Base-by-base conservation (phyloP, 441 rosid species). In the Syzygium malaccense region DNA sequence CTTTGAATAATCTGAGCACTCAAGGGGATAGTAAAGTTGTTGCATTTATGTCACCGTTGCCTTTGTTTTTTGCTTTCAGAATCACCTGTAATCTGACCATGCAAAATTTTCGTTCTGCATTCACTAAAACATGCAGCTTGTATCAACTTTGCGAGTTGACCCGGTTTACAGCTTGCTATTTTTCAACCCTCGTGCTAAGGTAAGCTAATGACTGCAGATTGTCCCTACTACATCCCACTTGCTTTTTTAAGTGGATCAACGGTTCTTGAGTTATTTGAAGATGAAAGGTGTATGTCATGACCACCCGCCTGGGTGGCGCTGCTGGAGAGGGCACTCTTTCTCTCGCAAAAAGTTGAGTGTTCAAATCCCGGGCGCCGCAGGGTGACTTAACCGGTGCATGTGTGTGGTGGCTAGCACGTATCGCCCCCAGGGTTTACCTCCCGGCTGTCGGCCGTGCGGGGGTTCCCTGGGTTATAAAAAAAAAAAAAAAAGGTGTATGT, bases 121-220 rank as follows among this genome's bases (percentile, higher is more conserved):
- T 75, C 90, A 86, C 88, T 91, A 75, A 90, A 88, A 88, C 91
- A 51, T 93, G 96, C 99, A 98, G 99, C 95, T 98, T 89, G 98
- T 98, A 94, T 97, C 99, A 79, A 92, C 96, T 86, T 91, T 97
- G 91, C 93, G 94, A 92, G 95, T 97, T 87, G 87, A 93, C 87
- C 99, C 99, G 13, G 99, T 94, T 91, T 96, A 94, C 96, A 96
- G 86, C 93, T 92, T 97, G 93, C 88, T 98, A 86, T 93, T 90
- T 91, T 94, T 94, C 92, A 94, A 95, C 92, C 98, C 97, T 86
- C 90, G 89, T 91, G 97, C 98, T 79, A 96, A 96, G 99, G 99
- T 96, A 98, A 88, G 88, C 87, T 87, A 54, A 75, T 55, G 64
- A 54, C 60, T n/a, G 87, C 87, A 53, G 45, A 85, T 1, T 51